Base-by-base conservation (phyloP, 306 rosid species). In the Phaseolus lunatus region DNA sequence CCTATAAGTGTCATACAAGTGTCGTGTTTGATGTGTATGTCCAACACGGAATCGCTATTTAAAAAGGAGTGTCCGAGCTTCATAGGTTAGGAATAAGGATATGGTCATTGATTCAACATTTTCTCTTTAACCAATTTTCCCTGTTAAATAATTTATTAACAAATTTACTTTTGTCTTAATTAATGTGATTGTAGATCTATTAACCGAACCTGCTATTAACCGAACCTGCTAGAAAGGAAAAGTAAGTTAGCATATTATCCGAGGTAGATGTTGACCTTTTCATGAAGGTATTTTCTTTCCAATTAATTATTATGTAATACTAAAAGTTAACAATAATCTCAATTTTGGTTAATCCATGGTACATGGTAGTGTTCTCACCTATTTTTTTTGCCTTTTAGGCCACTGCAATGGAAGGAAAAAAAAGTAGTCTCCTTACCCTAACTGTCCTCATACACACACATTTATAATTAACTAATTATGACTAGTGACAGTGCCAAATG, bases 331-430 rank as follows among this genome's bases (percentile, higher is more conserved):
- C 49, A 70, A 27, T 70, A 47, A 73, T 78, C 16, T 59, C 47
- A 75, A 75, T n/a, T 68, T 0, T 61, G 49, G 19, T 78, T 23
- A 41, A 18, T 81, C 9, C 16, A 20, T 61, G n/a, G n/a, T n/a
- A n/a, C n/a, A n/a, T n/a, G 73, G 7, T 65, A 72, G 65, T 62
- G 10, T 71, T 67, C 63, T 76, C 13, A 64, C 24, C 41, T 20
- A 72, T 59, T 75, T 49, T n/a, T n/a, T 62, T 15, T 85, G 11
- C 19, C 29, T 45, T 84, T 50, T 82, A 94, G 98, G 98, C 97
- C 2, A 90, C 91, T 35, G 87, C 98, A 70, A 83, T 95, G 96
- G 91, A 87, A 84, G 98, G 98, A 77, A 78, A 88, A 20, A 91
- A 92, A 85, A 89, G 86, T 86, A 92, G 89, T 76, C 88, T 95